phyloP scores from a whole-genome alignment of 192 early-diverging fungal genomes.

The Coemansia biformis region DNA sequence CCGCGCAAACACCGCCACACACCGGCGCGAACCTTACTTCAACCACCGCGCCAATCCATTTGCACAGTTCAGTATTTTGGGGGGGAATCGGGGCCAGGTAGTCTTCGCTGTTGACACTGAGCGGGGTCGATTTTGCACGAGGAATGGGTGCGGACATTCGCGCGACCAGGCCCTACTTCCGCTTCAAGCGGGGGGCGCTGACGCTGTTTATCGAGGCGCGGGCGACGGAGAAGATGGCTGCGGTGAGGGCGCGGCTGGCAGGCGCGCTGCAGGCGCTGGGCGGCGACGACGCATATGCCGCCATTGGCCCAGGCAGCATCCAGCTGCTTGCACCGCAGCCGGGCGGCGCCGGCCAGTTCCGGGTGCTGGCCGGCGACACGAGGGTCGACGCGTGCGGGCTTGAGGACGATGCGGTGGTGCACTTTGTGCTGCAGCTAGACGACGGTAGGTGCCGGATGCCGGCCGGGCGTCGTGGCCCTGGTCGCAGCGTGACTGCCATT shows the following conservation, averaged over 20 bases:
- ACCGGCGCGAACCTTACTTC: too few relatives aligned
- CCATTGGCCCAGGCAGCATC: constrained; percentile 4
- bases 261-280: constrained; percentile 24
- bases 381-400: constrained; percentile 11
- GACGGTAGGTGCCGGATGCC: too few relatives aligned
- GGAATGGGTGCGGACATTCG: constrained; percentile 22
- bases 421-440: constrained; percentile 18
- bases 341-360: background rate
- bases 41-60: too few relatives aligned
- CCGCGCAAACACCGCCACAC: too few relatives aligned
- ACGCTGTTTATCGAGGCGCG: constrained; percentile 30
- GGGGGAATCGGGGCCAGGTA: too few relatives aligned
- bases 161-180: constrained; percentile 25
- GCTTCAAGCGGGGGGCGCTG: constrained; percentile 33
- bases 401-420: constrained; percentile 22
- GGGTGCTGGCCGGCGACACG: background rate
- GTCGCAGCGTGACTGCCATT: too few relatives aligned
- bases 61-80: too few relatives aligned
- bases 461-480: too few relatives aligned
- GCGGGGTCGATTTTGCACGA: too few relatives aligned
- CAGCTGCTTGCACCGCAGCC: constrained; percentile 14
- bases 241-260: constrained; percentile 18
- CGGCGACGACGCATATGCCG: constrained; percentile 12
- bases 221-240: constrained; percentile 8
- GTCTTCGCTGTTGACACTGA: too few relatives aligned